These are phyloP conservation scores for Przewalskia tangutica DNA, from an alignment of 257 asterid species.

Conservation along the genomic window DNA sequence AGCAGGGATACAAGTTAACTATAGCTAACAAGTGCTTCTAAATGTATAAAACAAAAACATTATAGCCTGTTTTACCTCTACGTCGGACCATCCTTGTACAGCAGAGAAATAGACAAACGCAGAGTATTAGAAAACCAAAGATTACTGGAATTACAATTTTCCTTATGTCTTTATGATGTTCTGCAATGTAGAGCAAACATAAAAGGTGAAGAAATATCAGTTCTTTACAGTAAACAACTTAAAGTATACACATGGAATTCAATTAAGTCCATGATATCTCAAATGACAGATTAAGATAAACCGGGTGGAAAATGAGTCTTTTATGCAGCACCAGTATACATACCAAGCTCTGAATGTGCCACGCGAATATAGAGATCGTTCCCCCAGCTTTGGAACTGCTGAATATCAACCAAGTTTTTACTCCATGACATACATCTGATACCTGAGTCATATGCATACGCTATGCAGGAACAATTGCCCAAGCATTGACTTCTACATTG, in stretches of 20 bases:
- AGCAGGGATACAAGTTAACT: not conserved
- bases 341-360: conserved; percentile 46
- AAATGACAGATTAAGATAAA: not conserved
- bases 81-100: conserved; percentile 13
- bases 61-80: conserved; percentile 20
- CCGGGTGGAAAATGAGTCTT: not conserved
- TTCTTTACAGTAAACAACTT: not conserved
- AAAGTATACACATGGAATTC: not conserved
- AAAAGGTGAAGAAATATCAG: not conserved
- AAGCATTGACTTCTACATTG: conserved; percentile 13
- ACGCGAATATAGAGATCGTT: conserved; percentile 37
- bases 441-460: conserved; percentile 26
- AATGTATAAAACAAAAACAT: not conserved
- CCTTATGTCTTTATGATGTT: conserved; percentile 16
- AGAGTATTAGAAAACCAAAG: conserved; percentile 16
- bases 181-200: conserved; percentile 12
- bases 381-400: conserved; percentile 24
- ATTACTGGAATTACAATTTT: conserved; percentile 29
- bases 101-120: not conserved
- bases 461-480: conserved; percentile 42
- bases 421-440: conserved; percentile 46
- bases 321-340: not conserved
- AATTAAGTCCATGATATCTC: not conserved
- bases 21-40: not conserved
- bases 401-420: conserved; percentile 29